A percentile compares a stretch with the other conserved stretches of the same genome.
Evolutionary conservation across 148 eudicot species (phyloP).

Genomic region (Fagopyrum esculentum): DNA sequence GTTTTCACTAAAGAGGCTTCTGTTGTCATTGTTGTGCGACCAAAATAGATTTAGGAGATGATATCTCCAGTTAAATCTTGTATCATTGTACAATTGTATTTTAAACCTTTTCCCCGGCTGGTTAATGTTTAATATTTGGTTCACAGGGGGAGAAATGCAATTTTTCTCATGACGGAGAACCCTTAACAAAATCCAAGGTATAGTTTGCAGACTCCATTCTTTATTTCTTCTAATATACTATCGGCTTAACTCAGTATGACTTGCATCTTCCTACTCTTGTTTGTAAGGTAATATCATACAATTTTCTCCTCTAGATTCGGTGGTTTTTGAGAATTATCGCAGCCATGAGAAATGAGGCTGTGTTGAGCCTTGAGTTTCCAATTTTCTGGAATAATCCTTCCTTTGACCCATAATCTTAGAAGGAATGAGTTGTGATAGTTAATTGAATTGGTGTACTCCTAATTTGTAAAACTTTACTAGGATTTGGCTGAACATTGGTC

Average conservation of each 20-base stretch:
- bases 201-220: neutral
- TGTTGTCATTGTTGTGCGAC: neutral
- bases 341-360: neutral
- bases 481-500: too few species aligned
- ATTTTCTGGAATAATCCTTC: too few species aligned
- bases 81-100: neutral
- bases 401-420: too few species aligned
- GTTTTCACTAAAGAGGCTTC: neutral
- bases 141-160: constrained; percentile 86
- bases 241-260: neutral
- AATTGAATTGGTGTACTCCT: too few species aligned
- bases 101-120: neutral
- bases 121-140: constrained; percentile 11
- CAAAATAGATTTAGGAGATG: neutral
- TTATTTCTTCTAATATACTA: neutral
- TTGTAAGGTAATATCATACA: neutral
- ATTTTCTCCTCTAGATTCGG: neutral
- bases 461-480: too few species aligned
- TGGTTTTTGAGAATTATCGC: neutral
- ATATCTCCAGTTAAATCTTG: neutral
- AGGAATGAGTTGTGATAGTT: too few species aligned
- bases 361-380: too few species aligned
- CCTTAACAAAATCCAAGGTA: constrained; percentile 88
- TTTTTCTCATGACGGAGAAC: constrained; percentile 83
- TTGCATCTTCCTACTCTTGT: too few species aligned